Conservation (phyloP, 164 flowering plant species). For the Warburgia ugandensis region DNA sequence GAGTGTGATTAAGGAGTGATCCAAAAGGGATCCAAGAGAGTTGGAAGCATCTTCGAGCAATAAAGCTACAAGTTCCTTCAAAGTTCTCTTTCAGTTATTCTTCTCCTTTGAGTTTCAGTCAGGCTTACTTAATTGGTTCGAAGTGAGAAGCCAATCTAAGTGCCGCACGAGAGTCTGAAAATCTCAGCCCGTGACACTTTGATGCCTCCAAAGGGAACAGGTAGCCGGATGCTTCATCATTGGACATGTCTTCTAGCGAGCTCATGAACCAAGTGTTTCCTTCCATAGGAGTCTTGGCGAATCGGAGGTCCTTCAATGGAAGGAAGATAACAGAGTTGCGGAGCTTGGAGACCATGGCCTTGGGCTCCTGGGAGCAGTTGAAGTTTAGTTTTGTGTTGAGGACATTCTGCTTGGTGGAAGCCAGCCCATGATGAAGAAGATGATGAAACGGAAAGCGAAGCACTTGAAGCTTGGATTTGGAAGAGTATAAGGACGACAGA, state of each 20-base stretch:
- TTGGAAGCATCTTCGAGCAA: too few relatives aligned
- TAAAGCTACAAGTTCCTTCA: too few relatives aligned
- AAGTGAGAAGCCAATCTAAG: too few relatives aligned
- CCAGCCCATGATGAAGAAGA: constrained; percentile 2
- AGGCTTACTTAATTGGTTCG: too few relatives aligned
- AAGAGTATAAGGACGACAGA: constrained; percentile 25
- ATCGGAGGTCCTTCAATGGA: constrained; percentile 69
- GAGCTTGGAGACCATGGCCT: constrained; percentile 30
- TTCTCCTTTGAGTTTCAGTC: too few relatives aligned
- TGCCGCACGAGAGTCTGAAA: too few relatives aligned
- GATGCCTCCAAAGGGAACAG: constrained; percentile 62
- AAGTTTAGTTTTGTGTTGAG: background rate
- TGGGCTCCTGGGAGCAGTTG: constrained; percentile 16
- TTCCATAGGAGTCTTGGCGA: constrained; percentile 28
- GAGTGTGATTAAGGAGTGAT: too few relatives aligned
- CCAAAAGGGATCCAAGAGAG: too few relatives aligned
- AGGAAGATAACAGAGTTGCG: constrained; percentile 57
- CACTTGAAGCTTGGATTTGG: constrained; percentile 29
- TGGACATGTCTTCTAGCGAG: constrained; percentile 49
- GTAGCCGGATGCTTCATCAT: constrained; percentile 58
- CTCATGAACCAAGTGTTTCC: constrained; percentile 98
- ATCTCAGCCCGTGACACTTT: too few relatives aligned
- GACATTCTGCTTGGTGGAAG: too few relatives aligned
- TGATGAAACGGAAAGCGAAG: background rate
- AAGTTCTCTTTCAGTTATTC: too few relatives aligned